phyloP scores from a whole-genome alignment of 768 basidiomycete species.

The Pisolithus albus region DNA sequence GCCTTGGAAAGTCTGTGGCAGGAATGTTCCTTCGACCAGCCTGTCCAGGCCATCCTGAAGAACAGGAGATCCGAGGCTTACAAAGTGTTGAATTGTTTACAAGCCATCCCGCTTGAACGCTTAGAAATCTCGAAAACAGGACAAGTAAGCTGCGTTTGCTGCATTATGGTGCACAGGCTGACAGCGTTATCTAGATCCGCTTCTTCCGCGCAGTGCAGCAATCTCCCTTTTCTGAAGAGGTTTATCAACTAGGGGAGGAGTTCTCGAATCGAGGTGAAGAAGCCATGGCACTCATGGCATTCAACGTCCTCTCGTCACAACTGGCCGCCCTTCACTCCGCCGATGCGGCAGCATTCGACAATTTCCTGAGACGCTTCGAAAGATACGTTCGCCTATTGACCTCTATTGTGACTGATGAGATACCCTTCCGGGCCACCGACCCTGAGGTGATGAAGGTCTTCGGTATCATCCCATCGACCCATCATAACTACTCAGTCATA shows the following conservation, averaged over 20 bases:
- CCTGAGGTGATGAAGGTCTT: not conserved
- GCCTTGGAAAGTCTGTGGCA: slow-evolving; percentile 42
- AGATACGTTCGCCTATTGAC: slow-evolving; percentile 27
- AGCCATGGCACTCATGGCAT: not conserved
- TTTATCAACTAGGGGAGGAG: not conserved
- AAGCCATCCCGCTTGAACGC: slow-evolving; percentile 13
- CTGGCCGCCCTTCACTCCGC: not conserved
- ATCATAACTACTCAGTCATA: not conserved
- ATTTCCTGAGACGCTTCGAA: slow-evolving; percentile 17
- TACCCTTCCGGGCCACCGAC: slow-evolving; percentile 4
- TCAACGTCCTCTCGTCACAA: not conserved
- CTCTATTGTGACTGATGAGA: slow-evolving; percentile 35
- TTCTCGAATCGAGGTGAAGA: not conserved
- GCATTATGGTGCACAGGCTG: not conserved
- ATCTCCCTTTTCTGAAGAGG: not conserved
- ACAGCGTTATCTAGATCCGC: not conserved
- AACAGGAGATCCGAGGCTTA: slow-evolving; percentile 1
- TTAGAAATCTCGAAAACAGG: not conserved
- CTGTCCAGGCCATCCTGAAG: slow-evolving; percentile 1
- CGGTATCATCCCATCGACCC: not conserved
- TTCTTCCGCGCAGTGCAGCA: not conserved
- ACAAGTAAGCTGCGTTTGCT: not conserved
- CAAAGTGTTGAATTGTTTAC: slow-evolving; percentile 18
- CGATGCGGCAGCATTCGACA: slow-evolving; percentile 28
- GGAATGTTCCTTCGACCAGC: slow-evolving; percentile 34